phyloP scores from a whole-genome alignment of 1,284 basidiomycete genomes.

The Lignosus rhinocerotis region DNA sequence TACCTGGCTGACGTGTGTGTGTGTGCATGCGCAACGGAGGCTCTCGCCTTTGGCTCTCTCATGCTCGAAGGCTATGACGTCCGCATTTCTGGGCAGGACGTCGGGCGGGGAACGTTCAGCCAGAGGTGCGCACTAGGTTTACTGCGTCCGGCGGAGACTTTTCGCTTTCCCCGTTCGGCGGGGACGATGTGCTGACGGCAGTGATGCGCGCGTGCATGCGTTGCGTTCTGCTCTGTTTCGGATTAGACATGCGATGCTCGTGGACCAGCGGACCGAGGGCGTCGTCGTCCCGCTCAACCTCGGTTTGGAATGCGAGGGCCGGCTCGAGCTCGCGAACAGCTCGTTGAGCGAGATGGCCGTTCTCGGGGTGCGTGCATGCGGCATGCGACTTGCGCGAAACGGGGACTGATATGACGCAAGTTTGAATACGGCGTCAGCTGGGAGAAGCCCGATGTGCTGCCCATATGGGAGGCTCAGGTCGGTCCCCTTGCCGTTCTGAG shows the following conservation, averaged over 20 bases:
- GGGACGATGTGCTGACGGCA: background rate
- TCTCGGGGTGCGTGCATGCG: constrained; percentile 61
- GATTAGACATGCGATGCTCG: constrained; percentile 85
- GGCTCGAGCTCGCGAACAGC: constrained; percentile 84
- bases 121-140: constrained; percentile 54
- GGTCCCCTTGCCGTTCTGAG: constrained; percentile 8
- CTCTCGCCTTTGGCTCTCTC: constrained; percentile 83
- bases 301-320: constrained; percentile 59
- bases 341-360: constrained; percentile 87
- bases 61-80: constrained; percentile 80
- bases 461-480: constrained; percentile 91
- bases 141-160: background rate
- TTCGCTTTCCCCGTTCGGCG: too few relatives aligned
- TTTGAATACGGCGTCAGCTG: constrained; percentile 90
- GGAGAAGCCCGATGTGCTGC: constrained; percentile 76
- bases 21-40: constrained; percentile 44
- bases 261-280: constrained; percentile 80
- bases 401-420: constrained; percentile 34
- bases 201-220: background rate
- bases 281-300: constrained; percentile 81
- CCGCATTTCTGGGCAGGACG: constrained; percentile 88
- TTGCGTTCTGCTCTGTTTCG: background rate
- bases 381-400: background rate
- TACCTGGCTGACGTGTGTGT: constrained; percentile 3
- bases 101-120: constrained; percentile 87